phyloP scores from a whole-genome alignment of 306 rosid species.

The Coriaria nepalensis region DNA sequence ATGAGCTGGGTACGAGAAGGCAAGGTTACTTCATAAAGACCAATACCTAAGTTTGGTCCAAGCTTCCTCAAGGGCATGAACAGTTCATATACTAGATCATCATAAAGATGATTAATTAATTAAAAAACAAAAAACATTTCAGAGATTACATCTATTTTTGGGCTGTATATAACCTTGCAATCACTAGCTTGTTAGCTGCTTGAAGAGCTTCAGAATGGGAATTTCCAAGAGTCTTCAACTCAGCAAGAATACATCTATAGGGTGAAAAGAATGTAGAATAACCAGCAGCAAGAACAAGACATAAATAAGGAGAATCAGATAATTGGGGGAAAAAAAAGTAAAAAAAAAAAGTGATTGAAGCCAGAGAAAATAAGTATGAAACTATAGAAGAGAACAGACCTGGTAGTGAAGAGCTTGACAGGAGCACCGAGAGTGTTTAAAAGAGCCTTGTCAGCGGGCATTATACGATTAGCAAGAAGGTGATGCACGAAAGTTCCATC shows the following conservation, averaged over 20 bases:
- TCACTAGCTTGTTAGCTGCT: slow-evolving; percentile 42
- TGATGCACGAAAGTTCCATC: slow-evolving; percentile 77
- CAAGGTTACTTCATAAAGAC: no score
- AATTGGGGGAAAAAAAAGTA: neutral
- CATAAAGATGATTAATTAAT: neutral
- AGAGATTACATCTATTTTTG: no score
- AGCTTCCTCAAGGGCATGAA: no score
- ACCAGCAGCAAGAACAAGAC: neutral
- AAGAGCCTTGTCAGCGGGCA: slow-evolving; percentile 60
- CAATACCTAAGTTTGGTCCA: no score
- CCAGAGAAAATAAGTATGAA: no score
- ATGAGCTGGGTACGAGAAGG: neutral
- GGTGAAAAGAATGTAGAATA: neutral
- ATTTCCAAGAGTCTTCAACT: slow-evolving; percentile 52
- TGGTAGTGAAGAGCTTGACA: slow-evolving; percentile 72
- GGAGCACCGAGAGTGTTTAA: slow-evolving; percentile 33
- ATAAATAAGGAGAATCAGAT: neutral
- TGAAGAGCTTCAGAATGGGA: slow-evolving; percentile 37
- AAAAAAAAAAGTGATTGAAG: neutral
- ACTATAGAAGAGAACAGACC: slow-evolving; percentile 17
- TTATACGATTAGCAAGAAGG: slow-evolving; percentile 41
- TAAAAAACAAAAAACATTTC: neutral
- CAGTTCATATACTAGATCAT: neutral
- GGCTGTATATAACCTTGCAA: slow-evolving; percentile 36
- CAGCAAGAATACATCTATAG: slow-evolving; percentile 52